Percentiles rank a stretch among this genome's conserved stretches.
These are phyloP conservation scores for Heimioporus sp. DNA, from an alignment of 768 basidiomycete genomes.

Conservation along the genomic window DNA sequence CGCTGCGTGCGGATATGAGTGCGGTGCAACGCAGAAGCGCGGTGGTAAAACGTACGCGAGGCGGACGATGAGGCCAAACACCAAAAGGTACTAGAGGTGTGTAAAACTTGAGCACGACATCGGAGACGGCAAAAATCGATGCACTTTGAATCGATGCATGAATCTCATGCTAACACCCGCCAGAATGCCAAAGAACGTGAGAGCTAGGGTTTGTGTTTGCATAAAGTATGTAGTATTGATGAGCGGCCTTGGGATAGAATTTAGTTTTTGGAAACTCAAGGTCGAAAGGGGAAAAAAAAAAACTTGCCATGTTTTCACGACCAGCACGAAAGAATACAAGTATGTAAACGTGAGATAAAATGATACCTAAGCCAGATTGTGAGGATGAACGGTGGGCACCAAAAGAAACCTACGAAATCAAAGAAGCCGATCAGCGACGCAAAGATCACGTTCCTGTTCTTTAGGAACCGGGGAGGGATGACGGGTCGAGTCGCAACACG, in stretches of 20 bases:
- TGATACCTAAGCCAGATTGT: slow-evolving; percentile 41
- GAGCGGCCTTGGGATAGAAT: slow-evolving; percentile 43
- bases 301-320: slow-evolving; percentile 48
- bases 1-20: slow-evolving; percentile 32
- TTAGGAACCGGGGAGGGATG: slow-evolving; percentile 56
- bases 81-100: slow-evolving; percentile 41
- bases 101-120: neutral
- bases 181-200: slow-evolving; percentile 62
- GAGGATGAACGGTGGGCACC: neutral
- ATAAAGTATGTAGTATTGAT: slow-evolving; percentile 62
- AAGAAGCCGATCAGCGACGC: slow-evolving; percentile 61
- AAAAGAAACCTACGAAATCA: slow-evolving; percentile 45
- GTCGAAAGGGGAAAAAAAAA: neutral
- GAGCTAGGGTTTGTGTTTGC: slow-evolving; percentile 54
- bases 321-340: slow-evolving; percentile 64
- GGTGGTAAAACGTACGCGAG: slow-evolving; percentile 36
- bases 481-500: slow-evolving; percentile 57
- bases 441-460: slow-evolving; percentile 56
- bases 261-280: neutral
- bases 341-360: slow-evolving; percentile 73
- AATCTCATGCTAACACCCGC: slow-evolving; percentile 57
- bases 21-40: neutral
- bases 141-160: slow-evolving; percentile 54
- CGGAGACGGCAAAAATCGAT: neutral
- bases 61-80: slow-evolving; percentile 58